phyloP scores from a whole-genome alignment of 495 filamentous ascomycete genomes.

The Podospora conica region DNA sequence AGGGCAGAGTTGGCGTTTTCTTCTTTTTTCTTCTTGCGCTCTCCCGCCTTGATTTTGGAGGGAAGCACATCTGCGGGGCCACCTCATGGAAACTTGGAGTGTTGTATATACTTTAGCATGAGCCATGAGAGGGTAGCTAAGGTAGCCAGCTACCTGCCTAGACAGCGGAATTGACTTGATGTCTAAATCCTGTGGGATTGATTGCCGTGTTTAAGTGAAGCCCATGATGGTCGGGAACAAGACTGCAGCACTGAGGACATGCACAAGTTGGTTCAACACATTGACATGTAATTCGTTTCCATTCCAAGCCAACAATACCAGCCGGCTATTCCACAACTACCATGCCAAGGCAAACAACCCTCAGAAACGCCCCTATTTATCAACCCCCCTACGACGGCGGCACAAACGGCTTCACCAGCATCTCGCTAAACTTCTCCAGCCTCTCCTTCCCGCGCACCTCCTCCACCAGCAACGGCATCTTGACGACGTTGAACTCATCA shows the following conservation, averaged over 20 bases:
- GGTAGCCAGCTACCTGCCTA: background rate
- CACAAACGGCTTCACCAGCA: conserved; percentile 80
- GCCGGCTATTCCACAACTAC: background rate
- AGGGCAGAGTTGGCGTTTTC: background rate
- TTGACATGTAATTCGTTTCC: background rate
- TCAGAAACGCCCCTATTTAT: background rate
- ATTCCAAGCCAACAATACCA: background rate
- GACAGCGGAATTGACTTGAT: background rate
- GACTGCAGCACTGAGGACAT: too few species aligned
- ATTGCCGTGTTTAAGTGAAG: background rate
- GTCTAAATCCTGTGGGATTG: background rate
- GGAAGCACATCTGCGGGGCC: background rate
- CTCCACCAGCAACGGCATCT: conserved; percentile 91
- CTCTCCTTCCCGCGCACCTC: conserved; percentile 94
- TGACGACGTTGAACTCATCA: conserved; percentile 98
- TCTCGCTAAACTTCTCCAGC: conserved; percentile 86
- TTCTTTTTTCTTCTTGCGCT: background rate
- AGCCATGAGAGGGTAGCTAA: background rate
- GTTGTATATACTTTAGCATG: background rate
- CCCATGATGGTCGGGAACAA: background rate
- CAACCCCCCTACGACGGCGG: conserved; percentile 50
- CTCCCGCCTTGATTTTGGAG: background rate
- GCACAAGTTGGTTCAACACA: background rate
- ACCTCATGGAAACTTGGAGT: background rate
- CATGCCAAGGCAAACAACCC: background rate